Evolutionary conservation across 768 basidiomycete species (phyloP).

Genomic region (Termitomyces bulborhizus): DNA sequence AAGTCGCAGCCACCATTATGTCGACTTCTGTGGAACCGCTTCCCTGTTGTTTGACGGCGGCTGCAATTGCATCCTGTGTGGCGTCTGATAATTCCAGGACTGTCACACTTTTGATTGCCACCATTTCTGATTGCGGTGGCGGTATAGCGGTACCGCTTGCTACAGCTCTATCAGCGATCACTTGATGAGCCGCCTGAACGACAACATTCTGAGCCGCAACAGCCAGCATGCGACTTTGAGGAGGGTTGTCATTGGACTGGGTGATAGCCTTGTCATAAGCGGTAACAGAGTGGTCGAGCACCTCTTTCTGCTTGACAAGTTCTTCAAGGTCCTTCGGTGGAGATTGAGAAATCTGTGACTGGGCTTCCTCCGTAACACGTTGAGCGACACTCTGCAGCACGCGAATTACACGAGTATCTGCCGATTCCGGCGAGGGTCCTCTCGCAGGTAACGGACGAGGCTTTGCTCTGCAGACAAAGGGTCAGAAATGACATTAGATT

Average conservation of each 20-base stretch:
- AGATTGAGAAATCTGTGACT: constrained; percentile 53
- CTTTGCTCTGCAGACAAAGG: constrained; percentile 17
- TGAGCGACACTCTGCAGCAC: constrained; percentile 74
- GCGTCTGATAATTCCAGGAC: constrained; percentile 46
- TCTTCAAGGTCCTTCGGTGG: constrained; percentile 53
- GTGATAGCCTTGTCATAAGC: constrained; percentile 66
- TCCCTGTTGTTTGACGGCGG: constrained; percentile 74
- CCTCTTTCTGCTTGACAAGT: constrained; percentile 77
- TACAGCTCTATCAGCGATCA: constrained; percentile 41
- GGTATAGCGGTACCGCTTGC: constrained; percentile 29
- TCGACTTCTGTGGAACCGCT: constrained; percentile 73
- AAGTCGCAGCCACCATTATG: constrained; percentile 67
- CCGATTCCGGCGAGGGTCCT: constrained; percentile 20
- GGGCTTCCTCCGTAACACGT: constrained; percentile 68
- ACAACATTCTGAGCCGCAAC: constrained; percentile 80
- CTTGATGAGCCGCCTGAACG: constrained; percentile 71
- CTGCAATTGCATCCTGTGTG: constrained; percentile 66
- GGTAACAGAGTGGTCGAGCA: constrained; percentile 62
- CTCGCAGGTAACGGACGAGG: constrained; percentile 21
- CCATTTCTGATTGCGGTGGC: constrained; percentile 29
- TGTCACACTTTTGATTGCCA: constrained; percentile 43
- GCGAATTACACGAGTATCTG: constrained; percentile 69
- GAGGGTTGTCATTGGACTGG: constrained; percentile 40
- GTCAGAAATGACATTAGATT: not conserved
- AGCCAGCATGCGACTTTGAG: constrained; percentile 54